A percentile compares a stretch with the other conserved stretches of the same genome.
Evolutionary conservation across 164 flowering plant genomes (phyloP).

Genomic region (Nymphaea thermarum): DNA sequence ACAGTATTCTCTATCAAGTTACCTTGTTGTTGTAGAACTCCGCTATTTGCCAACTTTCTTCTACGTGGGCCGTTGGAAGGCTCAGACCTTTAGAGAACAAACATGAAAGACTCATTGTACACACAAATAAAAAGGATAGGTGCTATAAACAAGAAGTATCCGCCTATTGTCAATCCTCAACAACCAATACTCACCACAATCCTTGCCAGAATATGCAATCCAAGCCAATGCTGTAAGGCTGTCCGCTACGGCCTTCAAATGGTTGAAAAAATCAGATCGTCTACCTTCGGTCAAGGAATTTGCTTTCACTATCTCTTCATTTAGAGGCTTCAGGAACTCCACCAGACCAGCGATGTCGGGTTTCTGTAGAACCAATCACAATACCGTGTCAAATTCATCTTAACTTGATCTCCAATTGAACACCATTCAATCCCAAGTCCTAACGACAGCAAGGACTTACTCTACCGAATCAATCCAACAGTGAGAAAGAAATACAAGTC

Average conservation of each 20-base stretch:
- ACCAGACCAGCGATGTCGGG: slow-evolving; percentile 58
- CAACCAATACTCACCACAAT: slow-evolving; percentile 52
- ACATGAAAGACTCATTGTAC: background rate
- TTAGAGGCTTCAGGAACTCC: slow-evolving; percentile 82
- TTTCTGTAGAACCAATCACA: slow-evolving; percentile 43
- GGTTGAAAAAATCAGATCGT: slow-evolving; percentile 79
- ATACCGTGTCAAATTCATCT: background rate
- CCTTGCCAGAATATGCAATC: slow-evolving; percentile 94
- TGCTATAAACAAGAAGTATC: background rate
- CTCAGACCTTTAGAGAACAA: slow-evolving; percentile 60
- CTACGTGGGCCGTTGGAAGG: slow-evolving; percentile 98
- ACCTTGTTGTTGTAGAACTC: slow-evolving; percentile 96
- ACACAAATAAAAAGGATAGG: no score
- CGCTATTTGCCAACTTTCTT: slow-evolving; percentile 98
- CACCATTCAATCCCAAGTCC: background rate
- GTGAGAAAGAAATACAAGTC: no score
- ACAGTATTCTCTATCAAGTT: background rate
- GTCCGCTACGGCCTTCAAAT: slow-evolving; percentile 74
- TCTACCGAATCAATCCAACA: no score
- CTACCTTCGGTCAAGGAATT: slow-evolving; percentile 72
- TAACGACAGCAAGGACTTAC: background rate
- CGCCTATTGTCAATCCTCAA: background rate
- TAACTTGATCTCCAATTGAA: background rate
- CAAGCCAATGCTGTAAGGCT: slow-evolving; percentile 90
- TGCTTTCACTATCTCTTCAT: slow-evolving; percentile 77